Conservation (phyloP, 2,329 filamentous ascomycete species). For the Aureobasidium uvarum region DNA sequence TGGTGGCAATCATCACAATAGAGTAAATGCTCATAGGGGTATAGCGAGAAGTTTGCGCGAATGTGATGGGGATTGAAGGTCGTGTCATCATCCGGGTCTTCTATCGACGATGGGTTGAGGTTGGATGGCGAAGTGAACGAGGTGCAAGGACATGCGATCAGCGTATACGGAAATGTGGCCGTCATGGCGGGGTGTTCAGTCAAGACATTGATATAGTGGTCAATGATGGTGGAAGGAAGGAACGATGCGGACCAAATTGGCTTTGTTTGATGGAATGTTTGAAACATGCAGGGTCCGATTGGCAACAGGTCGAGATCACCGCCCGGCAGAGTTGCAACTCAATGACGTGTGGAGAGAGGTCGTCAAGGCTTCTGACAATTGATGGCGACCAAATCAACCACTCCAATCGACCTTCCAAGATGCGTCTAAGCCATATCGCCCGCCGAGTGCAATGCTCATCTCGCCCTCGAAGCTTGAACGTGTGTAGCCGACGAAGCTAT, state of each 20-base stretch:
- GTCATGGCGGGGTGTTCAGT: slow-evolving; percentile 48
- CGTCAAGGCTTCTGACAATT: not conserved
- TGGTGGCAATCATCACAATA: slow-evolving; percentile 98
- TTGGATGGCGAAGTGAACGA: slow-evolving; percentile 35
- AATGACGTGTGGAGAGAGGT: slow-evolving; percentile 24
- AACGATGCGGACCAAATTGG: not conserved
- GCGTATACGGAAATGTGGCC: slow-evolving; percentile 59
- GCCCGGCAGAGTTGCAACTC: not conserved
- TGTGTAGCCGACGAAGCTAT: slow-evolving; percentile 48
- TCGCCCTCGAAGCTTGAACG: not conserved
- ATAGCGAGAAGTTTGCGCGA: slow-evolving; percentile 86
- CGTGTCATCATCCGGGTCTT: slow-evolving; percentile 45
- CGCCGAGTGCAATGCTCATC: slow-evolving; percentile 19
- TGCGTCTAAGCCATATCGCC: slow-evolving; percentile 10
- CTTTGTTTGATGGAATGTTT: slow-evolving; percentile 1
- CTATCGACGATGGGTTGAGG: not conserved
- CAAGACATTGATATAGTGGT: not conserved
- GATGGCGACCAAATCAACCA: not conserved
- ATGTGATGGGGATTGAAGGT: slow-evolving; percentile 84
- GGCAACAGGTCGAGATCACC: not conserved
- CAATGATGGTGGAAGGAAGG: not conserved
- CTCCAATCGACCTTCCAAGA: not conserved
- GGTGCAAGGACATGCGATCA: slow-evolving; percentile 63
- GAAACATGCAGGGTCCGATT: not conserved
- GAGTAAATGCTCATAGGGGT: slow-evolving; percentile 86